Conservation (phyloP, 352 stramenopile species). For the Blastocystis sp. region DNA sequence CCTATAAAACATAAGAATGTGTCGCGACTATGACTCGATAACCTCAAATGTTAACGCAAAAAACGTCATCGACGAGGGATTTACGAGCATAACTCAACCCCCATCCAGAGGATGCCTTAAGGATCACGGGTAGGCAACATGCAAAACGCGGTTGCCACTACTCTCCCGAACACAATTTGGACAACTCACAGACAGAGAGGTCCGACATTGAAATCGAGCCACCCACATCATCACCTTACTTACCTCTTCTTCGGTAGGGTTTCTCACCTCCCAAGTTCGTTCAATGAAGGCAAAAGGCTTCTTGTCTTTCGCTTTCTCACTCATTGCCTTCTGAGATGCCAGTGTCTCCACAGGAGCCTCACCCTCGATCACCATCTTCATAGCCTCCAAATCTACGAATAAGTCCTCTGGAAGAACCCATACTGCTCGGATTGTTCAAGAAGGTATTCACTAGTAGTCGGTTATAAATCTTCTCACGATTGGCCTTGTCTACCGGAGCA, state of each 20-base stretch:
- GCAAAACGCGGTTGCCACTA: slow-evolving; percentile 52
- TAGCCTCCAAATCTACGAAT: neutral
- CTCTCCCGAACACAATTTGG: slow-evolving; percentile 24
- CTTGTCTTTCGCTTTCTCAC: neutral
- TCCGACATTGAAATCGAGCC: neutral
- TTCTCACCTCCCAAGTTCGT: slow-evolving; percentile 53
- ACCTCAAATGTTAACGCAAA: slow-evolving; percentile 59
- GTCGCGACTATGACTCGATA: slow-evolving; percentile 60
- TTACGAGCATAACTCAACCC: slow-evolving; percentile 46
- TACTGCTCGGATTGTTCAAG: slow-evolving; percentile 29
- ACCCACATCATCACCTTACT: neutral
- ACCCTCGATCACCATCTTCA: slow-evolving; percentile 42
- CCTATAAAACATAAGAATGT: slow-evolving; percentile 37
- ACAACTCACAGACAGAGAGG: neutral
- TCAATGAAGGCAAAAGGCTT: slow-evolving; percentile 59
- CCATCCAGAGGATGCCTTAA: slow-evolving; percentile 60
- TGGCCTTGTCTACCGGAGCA: slow-evolving; percentile 3
- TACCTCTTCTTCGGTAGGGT: slow-evolving; percentile 59
- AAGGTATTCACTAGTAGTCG: slow-evolving; percentile 40
- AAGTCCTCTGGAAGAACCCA: neutral
- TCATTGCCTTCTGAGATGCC: neutral
- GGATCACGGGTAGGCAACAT: slow-evolving; percentile 51
- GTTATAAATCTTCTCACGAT: slow-evolving; percentile 27
- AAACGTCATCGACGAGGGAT: slow-evolving; percentile 56
- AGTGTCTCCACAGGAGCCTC: slow-evolving; percentile 12